Evolutionary conservation across 2,329 filamentous ascomycete species (phyloP).

Genomic region (Thielaviopsis cerberus): DNA sequence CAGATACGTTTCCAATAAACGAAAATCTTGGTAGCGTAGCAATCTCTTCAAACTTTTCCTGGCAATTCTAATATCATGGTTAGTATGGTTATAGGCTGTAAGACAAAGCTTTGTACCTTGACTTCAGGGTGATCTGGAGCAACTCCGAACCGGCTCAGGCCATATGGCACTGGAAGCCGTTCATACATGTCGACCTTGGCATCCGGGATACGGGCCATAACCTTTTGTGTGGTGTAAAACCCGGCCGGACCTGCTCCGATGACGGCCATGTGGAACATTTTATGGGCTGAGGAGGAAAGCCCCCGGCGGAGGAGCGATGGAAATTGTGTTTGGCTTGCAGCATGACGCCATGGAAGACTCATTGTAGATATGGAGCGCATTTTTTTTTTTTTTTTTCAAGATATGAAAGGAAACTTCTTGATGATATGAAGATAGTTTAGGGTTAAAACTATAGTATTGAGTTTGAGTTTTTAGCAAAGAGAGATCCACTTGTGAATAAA

Average conservation of each 20-base stretch:
- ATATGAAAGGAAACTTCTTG: background rate
- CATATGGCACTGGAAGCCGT: slow-evolving; percentile 77
- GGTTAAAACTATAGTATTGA: too few relatives aligned
- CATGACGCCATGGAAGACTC: background rate
- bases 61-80: slow-evolving; percentile 55
- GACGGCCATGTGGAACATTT: slow-evolving; percentile 61
- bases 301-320: background rate
- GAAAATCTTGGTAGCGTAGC: slow-evolving; percentile 66
- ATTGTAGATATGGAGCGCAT: background rate
- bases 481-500: too few relatives aligned
- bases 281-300: slow-evolving; percentile 17
- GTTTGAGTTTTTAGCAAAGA: too few relatives aligned
- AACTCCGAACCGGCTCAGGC: slow-evolving; percentile 80
- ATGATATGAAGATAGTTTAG: background rate
- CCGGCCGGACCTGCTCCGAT: slow-evolving; percentile 88
- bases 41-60: slow-evolving; percentile 82
- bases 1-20: slow-evolving; percentile 74
- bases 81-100: background rate
- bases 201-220: slow-evolving; percentile 56
- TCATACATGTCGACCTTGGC: slow-evolving; percentile 90
- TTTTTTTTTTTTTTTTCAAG: too few relatives aligned
- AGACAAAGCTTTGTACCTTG: slow-evolving; percentile 43
- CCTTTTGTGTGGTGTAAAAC: slow-evolving; percentile 79
- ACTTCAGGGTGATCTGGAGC: slow-evolving; percentile 98
- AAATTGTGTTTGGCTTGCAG: background rate